Evolutionary conservation across 108 stramenopile genomes (phyloP).

Genomic region (Bacterosira constricta): DNA sequence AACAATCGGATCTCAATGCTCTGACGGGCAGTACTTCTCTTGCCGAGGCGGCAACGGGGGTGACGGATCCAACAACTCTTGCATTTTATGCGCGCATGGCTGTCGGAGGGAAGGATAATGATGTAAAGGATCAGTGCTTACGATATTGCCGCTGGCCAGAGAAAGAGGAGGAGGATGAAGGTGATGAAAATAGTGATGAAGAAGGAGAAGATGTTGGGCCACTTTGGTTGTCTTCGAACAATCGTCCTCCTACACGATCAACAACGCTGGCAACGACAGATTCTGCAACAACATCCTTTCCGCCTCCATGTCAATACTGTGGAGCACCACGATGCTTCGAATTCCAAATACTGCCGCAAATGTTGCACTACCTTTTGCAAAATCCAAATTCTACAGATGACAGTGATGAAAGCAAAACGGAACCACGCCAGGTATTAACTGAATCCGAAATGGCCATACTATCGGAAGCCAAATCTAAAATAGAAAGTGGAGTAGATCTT

Average conservation of each 20-base stretch:
- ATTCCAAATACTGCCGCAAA: slow-evolving; percentile 90
- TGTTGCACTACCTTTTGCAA: slow-evolving; percentile 72
- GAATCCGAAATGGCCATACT: slow-evolving; percentile 58
- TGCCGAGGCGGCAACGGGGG: slow-evolving; percentile 37
- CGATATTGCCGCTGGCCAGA: slow-evolving; percentile 78
- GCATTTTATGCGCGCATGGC: slow-evolving; percentile 70
- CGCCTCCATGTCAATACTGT: slow-evolving; percentile 69
- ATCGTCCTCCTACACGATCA: slow-evolving; percentile 44
- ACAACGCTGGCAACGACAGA: neutral
- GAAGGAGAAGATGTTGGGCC: slow-evolving; percentile 27
- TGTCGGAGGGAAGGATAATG: slow-evolving; percentile 47
- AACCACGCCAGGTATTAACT: slow-evolving; percentile 26
- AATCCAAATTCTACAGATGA: neutral
- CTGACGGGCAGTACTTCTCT: slow-evolving; percentile 54
- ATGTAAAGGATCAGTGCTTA: slow-evolving; percentile 77
- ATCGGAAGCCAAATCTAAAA: slow-evolving; percentile 43
- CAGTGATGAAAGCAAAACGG: neutral
- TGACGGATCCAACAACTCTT: slow-evolving; percentile 70
- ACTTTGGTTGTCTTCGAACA: slow-evolving; percentile 69
- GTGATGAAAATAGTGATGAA: slow-evolving; percentile 20
- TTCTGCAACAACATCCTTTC: slow-evolving; percentile 6
- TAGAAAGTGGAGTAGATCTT: slow-evolving; percentile 54
- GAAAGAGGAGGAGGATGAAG: neutral
- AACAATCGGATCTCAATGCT: slow-evolving; percentile 82
- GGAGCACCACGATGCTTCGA: slow-evolving; percentile 75